Conservation (phyloP, 2,329 filamentous ascomycete species). For the Penicillium sp. region DNA sequence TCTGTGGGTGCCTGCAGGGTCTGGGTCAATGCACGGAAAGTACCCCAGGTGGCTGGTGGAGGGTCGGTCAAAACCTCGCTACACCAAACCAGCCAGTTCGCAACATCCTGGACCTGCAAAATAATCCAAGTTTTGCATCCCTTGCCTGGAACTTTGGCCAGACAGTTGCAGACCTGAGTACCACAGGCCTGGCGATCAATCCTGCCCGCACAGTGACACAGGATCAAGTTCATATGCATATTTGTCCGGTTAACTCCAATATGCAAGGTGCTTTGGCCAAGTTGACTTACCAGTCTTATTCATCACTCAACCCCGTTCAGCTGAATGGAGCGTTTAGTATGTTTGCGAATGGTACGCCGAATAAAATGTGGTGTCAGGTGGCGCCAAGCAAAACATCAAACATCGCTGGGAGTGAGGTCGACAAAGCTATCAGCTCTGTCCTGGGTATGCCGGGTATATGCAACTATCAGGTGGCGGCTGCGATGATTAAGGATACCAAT, state of each 20-base stretch:
- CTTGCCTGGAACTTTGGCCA: constrained; percentile 4
- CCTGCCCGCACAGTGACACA: background rate
- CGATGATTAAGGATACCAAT: constrained; percentile 1
- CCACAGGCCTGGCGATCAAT: constrained; percentile 3
- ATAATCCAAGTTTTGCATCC: background rate
- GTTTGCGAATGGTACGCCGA: background rate
- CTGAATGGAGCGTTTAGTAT: background rate
- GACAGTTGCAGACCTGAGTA: background rate
- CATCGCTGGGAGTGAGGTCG: background rate
- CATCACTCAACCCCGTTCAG: background rate
- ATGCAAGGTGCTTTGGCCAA: background rate
- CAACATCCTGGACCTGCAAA: constrained; percentile 7
- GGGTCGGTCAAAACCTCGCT: background rate
- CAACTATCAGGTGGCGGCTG: constrained; percentile 8
- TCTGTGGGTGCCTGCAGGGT: constrained; percentile 3
- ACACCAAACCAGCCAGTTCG: constrained; percentile 2
- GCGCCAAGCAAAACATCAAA: background rate
- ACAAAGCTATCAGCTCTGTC: background rate
- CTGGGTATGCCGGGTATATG: background rate
- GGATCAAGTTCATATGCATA: constrained; percentile 5
- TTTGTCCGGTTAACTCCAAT: background rate
- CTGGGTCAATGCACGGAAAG: background rate
- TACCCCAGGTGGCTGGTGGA: background rate
- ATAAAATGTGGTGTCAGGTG: constrained; percentile 2
- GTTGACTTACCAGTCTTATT: background rate